phyloP scores from a whole-genome alignment of 192 early-diverging fungal genomes.

The Coemansia sp. region DNA sequence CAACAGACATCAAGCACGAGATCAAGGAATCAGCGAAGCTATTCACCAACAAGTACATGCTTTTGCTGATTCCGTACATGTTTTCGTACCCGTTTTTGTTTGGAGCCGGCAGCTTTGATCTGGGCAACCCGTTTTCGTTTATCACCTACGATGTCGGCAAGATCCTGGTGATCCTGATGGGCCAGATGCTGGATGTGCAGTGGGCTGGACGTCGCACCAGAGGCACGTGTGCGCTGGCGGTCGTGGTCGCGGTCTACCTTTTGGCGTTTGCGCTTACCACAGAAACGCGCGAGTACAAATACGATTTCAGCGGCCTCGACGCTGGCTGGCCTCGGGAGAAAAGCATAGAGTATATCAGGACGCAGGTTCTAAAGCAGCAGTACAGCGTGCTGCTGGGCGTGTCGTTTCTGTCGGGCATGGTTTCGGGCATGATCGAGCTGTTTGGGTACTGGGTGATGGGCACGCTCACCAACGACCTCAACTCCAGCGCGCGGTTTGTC shows the following conservation, averaged over 20 bases:
- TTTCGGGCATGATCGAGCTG: slow-evolving; percentile 42
- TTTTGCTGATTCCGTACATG: slow-evolving; percentile 16
- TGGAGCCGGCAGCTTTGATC: slow-evolving; percentile 20
- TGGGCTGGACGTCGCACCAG: slow-evolving; percentile 32
- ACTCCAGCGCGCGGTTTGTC: slow-evolving; percentile 38
- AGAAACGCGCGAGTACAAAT: slow-evolving; percentile 2
- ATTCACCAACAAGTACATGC: slow-evolving; percentile 31
- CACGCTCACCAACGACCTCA: slow-evolving; percentile 47
- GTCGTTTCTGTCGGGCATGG: slow-evolving; percentile 41
- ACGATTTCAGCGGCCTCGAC: slow-evolving; percentile 12
- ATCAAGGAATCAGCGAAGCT: slow-evolving; percentile 19
- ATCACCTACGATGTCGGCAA: slow-evolving; percentile 40
- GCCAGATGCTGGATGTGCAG: slow-evolving; percentile 38
- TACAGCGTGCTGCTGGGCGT: slow-evolving; percentile 9
- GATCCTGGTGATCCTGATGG: slow-evolving; percentile 29
- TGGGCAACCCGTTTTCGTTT: slow-evolving; percentile 20
- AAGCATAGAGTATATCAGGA: slow-evolving; percentile 17
- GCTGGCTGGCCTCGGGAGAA: slow-evolving; percentile 6
- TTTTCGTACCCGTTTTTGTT: slow-evolving; percentile 16
- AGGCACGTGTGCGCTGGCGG: slow-evolving; percentile 14
- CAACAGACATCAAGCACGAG: slow-evolving; percentile 21
- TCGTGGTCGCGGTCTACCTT: slow-evolving; percentile 9
- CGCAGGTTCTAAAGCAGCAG: slow-evolving; percentile 10
- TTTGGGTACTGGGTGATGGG: slow-evolving; percentile 52
- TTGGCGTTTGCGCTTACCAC: slow-evolving; percentile 17